Base-by-base conservation (phyloP, 805 yeast species). In the Aciculoconidium aculeatum region DNA sequence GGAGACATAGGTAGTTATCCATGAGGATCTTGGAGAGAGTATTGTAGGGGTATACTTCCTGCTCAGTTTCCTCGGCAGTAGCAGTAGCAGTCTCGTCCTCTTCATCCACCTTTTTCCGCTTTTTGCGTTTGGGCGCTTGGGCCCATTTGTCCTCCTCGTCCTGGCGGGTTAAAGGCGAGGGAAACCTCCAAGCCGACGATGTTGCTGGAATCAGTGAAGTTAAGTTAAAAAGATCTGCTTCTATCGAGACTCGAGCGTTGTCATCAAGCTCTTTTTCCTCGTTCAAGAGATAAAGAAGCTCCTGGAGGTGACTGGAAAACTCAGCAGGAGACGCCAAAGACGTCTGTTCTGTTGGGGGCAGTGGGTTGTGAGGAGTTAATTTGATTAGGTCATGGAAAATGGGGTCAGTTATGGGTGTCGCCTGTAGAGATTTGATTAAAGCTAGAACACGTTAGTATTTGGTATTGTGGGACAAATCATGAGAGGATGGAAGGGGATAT, bases 1-100 rank as follows among this genome's bases (percentile, higher is more conserved):
- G 40, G 10, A 62, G 37, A 9, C 39, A 42, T 20, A 40, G 44
- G 34, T 55, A 64, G 39, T 62, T 63, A 28, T 64, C 70, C n/a
- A 63, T 39, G 15, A 64, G 39, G 9, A 64, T 47, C 30, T 49
- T 49, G 4, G 67, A 60, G 19, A 63, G 44, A 13, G 53, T 47
- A 28, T 53, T 55, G 26, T 56, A 49, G 2, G 70, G 70, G 35
- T 55, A 64, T 6, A 44, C 27, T 11, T 25, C 35, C n/a, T 15
- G 23, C 15, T 22, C 27, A 12, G 39, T 41, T 11, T 36, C 47
- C 10, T 33, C 41, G 8, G 32, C 42, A 1, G 31, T 39, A 7
- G 26, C 44, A 11, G 25, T 41, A 4, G 32, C 42, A 7, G 27
- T 49, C 9, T 38, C 42, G 4, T 30, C 20, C 3, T 35, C 39